phyloP scores from a whole-genome alignment of 2,329 filamentous ascomycete genomes.

The Pseudocercospora eumusae region DNA sequence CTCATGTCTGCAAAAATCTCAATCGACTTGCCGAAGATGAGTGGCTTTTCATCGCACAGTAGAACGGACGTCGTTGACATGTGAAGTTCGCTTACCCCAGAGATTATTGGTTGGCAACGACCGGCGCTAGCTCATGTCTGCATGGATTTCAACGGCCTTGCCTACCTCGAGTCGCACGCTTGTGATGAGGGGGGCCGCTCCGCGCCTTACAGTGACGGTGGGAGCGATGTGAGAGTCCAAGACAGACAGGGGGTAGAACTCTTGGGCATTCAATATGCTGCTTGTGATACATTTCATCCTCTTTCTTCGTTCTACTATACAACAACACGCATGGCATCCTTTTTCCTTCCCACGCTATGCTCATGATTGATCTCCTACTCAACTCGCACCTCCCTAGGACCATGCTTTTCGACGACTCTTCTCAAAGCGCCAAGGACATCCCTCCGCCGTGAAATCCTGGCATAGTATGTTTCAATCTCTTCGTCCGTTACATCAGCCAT shows the following conservation, averaged over 20 bases:
- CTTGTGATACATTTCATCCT: background rate
- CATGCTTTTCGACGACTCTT: constrained; percentile 38
- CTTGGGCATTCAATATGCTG: background rate
- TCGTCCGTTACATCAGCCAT: constrained; percentile 46
- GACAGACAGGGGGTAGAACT: too few relatives aligned
- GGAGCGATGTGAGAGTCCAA: too few relatives aligned
- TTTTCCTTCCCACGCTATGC: background rate
- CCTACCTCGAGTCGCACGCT: background rate
- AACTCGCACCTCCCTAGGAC: constrained; percentile 24
- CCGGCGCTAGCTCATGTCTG: background rate
- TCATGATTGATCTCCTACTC: constrained; percentile 1
- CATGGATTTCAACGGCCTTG: background rate
- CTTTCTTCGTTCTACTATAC: too few relatives aligned
- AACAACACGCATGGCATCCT: too few relatives aligned
- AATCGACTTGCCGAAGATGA: too few relatives aligned
- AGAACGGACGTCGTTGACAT: background rate
- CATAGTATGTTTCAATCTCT: constrained; percentile 43
- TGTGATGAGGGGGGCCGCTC: too few relatives aligned
- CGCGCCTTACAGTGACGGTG: too few relatives aligned
- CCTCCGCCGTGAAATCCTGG: constrained; percentile 40
- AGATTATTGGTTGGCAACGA: background rate
- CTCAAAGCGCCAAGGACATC: constrained; percentile 44
- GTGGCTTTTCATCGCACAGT: too few relatives aligned
- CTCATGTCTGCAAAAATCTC: too few relatives aligned
- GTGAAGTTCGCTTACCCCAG: background rate